phyloP scores from a whole-genome alignment of 176 grass and related monocot species.

The Paspalum notatum region DNA sequence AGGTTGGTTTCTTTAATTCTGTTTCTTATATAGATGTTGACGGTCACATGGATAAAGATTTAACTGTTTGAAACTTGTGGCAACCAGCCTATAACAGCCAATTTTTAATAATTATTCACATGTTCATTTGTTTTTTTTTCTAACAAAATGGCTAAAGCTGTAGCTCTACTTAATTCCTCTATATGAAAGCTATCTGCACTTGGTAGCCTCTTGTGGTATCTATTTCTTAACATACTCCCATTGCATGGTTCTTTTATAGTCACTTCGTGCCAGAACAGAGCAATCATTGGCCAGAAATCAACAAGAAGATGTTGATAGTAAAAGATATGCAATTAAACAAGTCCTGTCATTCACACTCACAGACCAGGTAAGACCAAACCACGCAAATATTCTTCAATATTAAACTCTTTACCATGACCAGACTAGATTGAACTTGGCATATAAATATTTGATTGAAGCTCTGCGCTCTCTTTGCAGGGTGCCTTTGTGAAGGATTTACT shows the following conservation, averaged over 20 bases:
- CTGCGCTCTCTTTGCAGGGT: constrained; percentile 66
- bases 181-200: background rate
- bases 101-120: background rate
- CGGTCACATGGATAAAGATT: constrained; percentile 15
- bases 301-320: constrained; percentile 55
- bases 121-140: background rate
- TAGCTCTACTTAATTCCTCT: background rate
- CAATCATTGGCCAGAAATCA: constrained; percentile 58
- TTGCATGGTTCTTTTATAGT: constrained; percentile 54
- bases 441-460: constrained; percentile 48
- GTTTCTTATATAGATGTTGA: background rate
- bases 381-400: constrained; percentile 27
- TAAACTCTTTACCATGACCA: constrained; percentile 22
- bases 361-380: constrained; percentile 64
- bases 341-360: constrained; percentile 86
- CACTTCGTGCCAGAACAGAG: constrained; percentile 85
- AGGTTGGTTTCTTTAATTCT: constrained; percentile 58
- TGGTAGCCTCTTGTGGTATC: background rate
- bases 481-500: constrained; percentile 98
- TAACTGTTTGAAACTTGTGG: constrained; percentile 19
- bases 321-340: constrained; percentile 74
- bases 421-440: constrained; percentile 9
- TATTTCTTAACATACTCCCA: constrained; percentile 22
- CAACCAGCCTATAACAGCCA: constrained; percentile 5
- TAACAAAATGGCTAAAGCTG: background rate